Evolutionary conservation across 2,329 filamentous ascomycete species (phyloP).

Genomic region (Magnaporthiopsis rhizophila): DNA sequence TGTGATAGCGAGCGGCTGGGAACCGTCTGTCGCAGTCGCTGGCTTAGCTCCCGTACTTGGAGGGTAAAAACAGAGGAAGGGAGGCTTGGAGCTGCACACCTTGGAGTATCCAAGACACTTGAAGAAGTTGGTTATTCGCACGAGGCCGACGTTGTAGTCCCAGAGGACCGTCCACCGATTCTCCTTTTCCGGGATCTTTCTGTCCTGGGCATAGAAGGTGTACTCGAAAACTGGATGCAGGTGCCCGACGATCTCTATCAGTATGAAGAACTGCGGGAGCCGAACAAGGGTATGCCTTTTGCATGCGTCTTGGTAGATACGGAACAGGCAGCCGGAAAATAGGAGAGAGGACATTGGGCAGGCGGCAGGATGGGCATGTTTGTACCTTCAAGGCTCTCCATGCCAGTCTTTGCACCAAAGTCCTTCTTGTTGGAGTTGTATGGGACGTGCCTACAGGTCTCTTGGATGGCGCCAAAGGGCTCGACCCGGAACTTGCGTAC

Average conservation of each 20-base stretch:
- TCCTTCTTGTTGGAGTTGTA: slow-evolving; percentile 93
- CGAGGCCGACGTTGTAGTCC: slow-evolving; percentile 93
- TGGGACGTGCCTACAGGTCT: slow-evolving; percentile 69
- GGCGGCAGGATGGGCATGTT: slow-evolving; percentile 1
- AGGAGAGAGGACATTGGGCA: neutral
- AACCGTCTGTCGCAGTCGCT: slow-evolving; percentile 55
- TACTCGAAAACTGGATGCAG: slow-evolving; percentile 67
- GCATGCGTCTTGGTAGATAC: neutral
- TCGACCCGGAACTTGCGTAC: slow-evolving; percentile 58
- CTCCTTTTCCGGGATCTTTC: slow-evolving; percentile 29
- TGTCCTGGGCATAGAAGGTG: slow-evolving; percentile 62
- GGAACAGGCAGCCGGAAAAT: neutral
- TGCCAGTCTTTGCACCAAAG: slow-evolving; percentile 77
- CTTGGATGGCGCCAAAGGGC: slow-evolving; percentile 54
- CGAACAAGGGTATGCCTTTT: neutral
- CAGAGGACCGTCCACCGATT: slow-evolving; percentile 76
- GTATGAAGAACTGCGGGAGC: neutral
- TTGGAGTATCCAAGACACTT: slow-evolving; percentile 84
- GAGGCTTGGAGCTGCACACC: slow-evolving; percentile 39
- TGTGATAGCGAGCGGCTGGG: slow-evolving; percentile 73
- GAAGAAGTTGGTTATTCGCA: slow-evolving; percentile 91
- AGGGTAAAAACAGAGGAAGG: too few relatives aligned
- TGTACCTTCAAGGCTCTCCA: slow-evolving; percentile 82
- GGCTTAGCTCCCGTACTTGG: neutral
- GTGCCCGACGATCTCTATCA: neutral